Base-by-base conservation (phyloP, 805 yeast genomes). In the Blastobotrys mokoenaii region DNA sequence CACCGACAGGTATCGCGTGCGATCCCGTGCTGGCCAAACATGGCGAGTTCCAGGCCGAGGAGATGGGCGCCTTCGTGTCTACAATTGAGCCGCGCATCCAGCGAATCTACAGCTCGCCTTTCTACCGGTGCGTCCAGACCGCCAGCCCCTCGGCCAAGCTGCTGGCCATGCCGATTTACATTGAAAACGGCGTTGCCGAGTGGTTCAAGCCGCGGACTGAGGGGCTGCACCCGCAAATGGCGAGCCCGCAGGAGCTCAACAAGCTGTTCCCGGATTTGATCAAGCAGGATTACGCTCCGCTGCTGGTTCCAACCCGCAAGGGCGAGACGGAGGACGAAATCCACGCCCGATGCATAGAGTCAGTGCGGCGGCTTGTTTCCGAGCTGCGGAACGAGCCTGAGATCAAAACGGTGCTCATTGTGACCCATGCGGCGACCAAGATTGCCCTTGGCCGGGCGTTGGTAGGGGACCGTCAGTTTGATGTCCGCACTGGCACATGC, bases 341-440 rank as follows among this genome's bases (percentile, higher is more conserved):
- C 30, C 80, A 80, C 51, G 63, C 64, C 3, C 73, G 98, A 51
- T 76, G 84, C 50, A 51, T 60, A 17, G 36, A 45, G 6, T 82
- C 86, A 48, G 68, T 89, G 71, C 51, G 60, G 0, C 58, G 58
- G 31, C 78, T 90, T 53, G 62, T 86, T 2, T 76, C 80, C 1
- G 69, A 66, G 22, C 69, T 85, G 44, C 47, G 56, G 6, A 66
- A 71, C 48, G 73, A 66, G 55, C 94, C 95, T 0, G 66, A 77
- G 1, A 67, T 78, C 29, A 77, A 79, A 32, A 69, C 79, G 0
- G 68, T 93, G 6, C 56, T 93, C 17, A 66, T 90, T n/a, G 80
- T 86, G 22, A 80, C 95, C 3, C 97, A 93, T 65, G 98, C 97
- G 1, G 97, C 97, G 2, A 75, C 94, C 3, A 86, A 87, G 61